Evolutionary conservation across 345 rosid species (phyloP).

Genomic region (Brassica juncea): DNA sequence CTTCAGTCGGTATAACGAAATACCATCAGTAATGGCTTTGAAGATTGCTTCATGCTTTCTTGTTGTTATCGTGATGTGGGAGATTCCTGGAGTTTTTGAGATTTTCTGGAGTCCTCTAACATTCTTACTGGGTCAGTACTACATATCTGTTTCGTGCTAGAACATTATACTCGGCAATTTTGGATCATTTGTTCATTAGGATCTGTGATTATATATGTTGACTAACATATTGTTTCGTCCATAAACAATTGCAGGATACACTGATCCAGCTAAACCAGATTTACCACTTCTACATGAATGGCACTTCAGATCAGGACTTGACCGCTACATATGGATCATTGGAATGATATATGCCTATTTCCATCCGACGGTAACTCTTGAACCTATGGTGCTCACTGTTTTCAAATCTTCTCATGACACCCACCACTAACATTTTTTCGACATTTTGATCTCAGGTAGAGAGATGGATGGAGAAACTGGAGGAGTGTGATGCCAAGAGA

Average conservation of each 20-base stretch:
- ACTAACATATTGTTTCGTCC: constrained; percentile 5
- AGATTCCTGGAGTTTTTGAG: constrained; percentile 88
- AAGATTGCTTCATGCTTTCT: constrained; percentile 86
- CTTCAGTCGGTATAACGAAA: constrained; percentile 80
- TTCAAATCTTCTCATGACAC: constrained; percentile 11
- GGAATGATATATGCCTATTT: constrained; percentile 98
- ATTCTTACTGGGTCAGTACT: constrained; percentile 69
- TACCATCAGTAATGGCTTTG: constrained; percentile 77
- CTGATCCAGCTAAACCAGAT: constrained; percentile 91
- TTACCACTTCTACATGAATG: constrained; percentile 85
- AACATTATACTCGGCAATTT: not conserved
- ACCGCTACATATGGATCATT: constrained; percentile 95
- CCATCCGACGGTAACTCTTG: constrained; percentile 78
- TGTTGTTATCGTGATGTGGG: constrained; percentile 90
- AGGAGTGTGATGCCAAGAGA: constrained; percentile 82
- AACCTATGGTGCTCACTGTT: constrained; percentile 8
- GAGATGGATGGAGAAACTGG: constrained; percentile 98
- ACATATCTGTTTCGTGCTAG: not conserved
- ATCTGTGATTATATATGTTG: not conserved
- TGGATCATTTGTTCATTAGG: not conserved
- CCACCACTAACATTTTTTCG: constrained; percentile 13
- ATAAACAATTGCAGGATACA: constrained; percentile 60
- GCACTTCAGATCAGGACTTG: constrained; percentile 99
- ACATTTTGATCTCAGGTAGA: constrained; percentile 63
- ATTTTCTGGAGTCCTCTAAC: constrained; percentile 82